Percentiles rank a stretch among this genome's conserved stretches.
Evolutionary conservation across 2,329 filamentous ascomycete species (phyloP).

Genomic region (Aspergillus unguis): DNA sequence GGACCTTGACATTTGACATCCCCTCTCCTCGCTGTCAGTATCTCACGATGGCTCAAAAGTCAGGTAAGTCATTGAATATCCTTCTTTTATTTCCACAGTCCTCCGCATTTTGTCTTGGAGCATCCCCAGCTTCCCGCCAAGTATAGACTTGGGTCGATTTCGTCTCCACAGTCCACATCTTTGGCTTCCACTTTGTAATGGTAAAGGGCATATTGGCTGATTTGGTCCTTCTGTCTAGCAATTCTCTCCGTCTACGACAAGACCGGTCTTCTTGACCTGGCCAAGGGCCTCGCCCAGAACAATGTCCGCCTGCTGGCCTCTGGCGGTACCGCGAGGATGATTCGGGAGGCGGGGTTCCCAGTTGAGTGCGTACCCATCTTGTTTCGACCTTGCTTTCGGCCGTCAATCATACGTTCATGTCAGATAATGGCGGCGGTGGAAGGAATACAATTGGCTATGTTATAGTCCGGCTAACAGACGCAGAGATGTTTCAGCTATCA

Average conservation of each 20-base stretch:
- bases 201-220: slow-evolving; percentile 10
- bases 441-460: slow-evolving; percentile 1
- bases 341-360: slow-evolving; percentile 89
- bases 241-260: slow-evolving; percentile 99
- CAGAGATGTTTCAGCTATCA: slow-evolving; percentile 96
- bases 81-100: slow-evolving; percentile 13
- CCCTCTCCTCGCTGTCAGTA: slow-evolving; percentile 15
- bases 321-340: slow-evolving; percentile 92
- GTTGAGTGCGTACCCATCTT: slow-evolving; percentile 68
- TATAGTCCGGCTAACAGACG: slow-evolving; percentile 7
- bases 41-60: slow-evolving; percentile 40
- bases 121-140: slow-evolving; percentile 12
- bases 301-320: slow-evolving; percentile 92
- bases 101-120: slow-evolving; percentile 8
- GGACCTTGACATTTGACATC: slow-evolving; percentile 5
- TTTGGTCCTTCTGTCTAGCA: slow-evolving; percentile 47
- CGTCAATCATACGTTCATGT: background rate
- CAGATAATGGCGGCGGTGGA: background rate
- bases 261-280: slow-evolving; percentile 88
- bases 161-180: slow-evolving; percentile 17
- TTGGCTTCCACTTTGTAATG: slow-evolving; percentile 12
- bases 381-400: slow-evolving; percentile 1
- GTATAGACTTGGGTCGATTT: slow-evolving; percentile 17
- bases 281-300: slow-evolving; percentile 83
- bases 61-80: slow-evolving; percentile 29